Percentiles rank a stretch among this genome's conserved stretches.
These are phyloP conservation scores for Zygoascus hellenicus DNA, from an alignment of 1,139 yeast genomes.

Conservation along the genomic window DNA sequence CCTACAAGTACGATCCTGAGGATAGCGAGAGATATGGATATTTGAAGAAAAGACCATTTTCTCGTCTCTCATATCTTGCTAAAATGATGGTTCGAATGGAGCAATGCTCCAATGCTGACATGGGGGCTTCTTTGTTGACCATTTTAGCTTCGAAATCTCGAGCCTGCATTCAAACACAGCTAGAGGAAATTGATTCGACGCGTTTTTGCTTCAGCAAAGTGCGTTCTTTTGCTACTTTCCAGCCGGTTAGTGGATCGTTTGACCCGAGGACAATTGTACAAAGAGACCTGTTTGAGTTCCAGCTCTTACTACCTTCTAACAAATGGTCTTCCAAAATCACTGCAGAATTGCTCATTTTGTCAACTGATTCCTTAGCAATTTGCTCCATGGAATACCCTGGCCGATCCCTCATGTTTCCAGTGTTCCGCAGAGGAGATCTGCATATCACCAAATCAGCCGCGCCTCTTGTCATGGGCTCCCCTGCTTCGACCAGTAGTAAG, in stretches of 20 bases:
- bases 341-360: constrained; percentile 28
- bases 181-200: constrained; percentile 23
- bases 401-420: constrained; percentile 34
- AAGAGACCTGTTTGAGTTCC: constrained; percentile 33
- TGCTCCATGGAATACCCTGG: constrained; percentile 35
- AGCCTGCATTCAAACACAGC: constrained; percentile 21
- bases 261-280: constrained; percentile 28
- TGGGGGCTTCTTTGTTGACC: constrained; percentile 15
- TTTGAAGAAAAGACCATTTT: constrained; percentile 39
- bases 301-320: constrained; percentile 26
- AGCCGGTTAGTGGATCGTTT: constrained; percentile 30
- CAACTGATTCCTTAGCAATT: constrained; percentile 27
- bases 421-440: constrained; percentile 32
- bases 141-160: constrained; percentile 21
- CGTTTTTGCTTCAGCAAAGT: constrained; percentile 29
- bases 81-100: constrained; percentile 19
- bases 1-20: constrained; percentile 31
- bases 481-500: background rate
- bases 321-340: constrained; percentile 15
- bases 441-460: constrained; percentile 13
- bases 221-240: constrained; percentile 27
- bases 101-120: background rate
- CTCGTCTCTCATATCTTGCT: constrained; percentile 35
- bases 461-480: background rate
- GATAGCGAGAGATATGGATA: constrained; percentile 35